Evolutionary conservation across 2,329 filamentous ascomycete species (phyloP).

Genomic region (Colletotrichum navitas): DNA sequence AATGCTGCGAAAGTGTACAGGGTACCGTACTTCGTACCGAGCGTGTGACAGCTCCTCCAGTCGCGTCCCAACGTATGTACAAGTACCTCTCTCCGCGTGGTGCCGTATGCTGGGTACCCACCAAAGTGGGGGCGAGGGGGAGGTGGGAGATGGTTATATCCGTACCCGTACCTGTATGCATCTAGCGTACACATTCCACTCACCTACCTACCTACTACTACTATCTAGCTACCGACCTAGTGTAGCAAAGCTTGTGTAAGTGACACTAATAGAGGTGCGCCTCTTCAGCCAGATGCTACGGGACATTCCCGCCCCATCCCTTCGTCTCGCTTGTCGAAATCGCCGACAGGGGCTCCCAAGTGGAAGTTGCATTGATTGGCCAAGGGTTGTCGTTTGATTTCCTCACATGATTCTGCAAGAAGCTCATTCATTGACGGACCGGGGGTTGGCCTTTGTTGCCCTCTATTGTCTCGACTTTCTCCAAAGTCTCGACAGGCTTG

Average conservation of each 20-base stretch:
- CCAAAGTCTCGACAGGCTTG: not conserved
- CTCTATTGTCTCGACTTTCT: not conserved
- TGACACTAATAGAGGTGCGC: not conserved
- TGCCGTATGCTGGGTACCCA: not conserved
- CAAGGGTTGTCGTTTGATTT: slow-evolving; percentile 14
- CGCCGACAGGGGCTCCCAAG: slow-evolving; percentile 12
- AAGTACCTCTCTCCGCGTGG: not conserved
- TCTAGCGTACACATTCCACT: not conserved
- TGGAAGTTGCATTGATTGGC: slow-evolving; percentile 37
- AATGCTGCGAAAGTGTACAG: not conserved
- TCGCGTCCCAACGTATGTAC: not conserved
- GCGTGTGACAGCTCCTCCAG: not conserved
- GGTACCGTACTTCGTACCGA: not conserved
- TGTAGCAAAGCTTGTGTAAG: not conserved
- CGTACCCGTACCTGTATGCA: not conserved
- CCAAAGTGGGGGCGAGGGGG: not conserved
- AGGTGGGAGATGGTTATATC: not conserved
- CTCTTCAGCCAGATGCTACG: not conserved
- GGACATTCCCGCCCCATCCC: slow-evolving; percentile 4
- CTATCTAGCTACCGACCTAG: too few relatives aligned
- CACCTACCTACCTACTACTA: too few relatives aligned
- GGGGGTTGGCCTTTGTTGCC: not conserved
- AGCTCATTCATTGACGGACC: slow-evolving; percentile 29
- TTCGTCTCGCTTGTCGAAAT: slow-evolving; percentile 38
- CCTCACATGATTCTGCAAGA: slow-evolving; percentile 31